Percentiles rank a stretch among this genome's conserved stretches.
These are phyloP conservation scores for Ogataea parapolymorpha DNA, from an alignment of 805 yeast genomes.

Conservation along the genomic window DNA sequence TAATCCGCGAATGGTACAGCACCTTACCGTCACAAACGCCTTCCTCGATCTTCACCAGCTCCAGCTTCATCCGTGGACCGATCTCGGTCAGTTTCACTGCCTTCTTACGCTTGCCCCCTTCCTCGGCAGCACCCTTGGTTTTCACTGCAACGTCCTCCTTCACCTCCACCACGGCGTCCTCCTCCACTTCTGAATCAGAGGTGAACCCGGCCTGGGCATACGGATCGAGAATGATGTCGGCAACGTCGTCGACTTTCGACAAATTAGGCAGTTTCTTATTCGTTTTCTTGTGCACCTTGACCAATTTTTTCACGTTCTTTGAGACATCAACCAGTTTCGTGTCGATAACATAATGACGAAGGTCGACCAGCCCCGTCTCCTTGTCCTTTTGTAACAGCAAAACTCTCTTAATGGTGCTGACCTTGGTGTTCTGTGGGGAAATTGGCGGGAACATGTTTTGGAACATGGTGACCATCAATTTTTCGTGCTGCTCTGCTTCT, in stretches of 20 bases:
- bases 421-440: conserved; percentile 76
- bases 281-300: conserved; percentile 55
- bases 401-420: conserved; percentile 76
- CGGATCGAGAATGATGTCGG: conserved; percentile 81
- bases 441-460: conserved; percentile 96
- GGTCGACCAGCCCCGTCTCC: conserved; percentile 68
- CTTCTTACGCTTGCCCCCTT: conserved; percentile 49
- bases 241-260: conserved; percentile 63
- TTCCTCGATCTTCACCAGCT: conserved; percentile 84
- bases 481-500: conserved; percentile 67
- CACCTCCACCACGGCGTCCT: conserved; percentile 75
- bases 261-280: conserved; percentile 70
- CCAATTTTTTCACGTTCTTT: conserved; percentile 66
- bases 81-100: conserved; percentile 91
- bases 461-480: conserved; percentile 80
- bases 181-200: conserved; percentile 92
- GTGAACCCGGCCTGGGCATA: conserved; percentile 75
- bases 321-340: conserved; percentile 81
- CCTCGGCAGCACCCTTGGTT: conserved; percentile 6
- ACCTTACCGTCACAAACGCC: conserved; percentile 88
- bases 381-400: conserved; percentile 73
- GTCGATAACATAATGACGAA: conserved; percentile 87
- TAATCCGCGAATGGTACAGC: conserved; percentile 70
- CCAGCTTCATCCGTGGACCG: conserved; percentile 83
- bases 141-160: conserved; percentile 26